Percentiles rank a stretch among this genome's conserved stretches.
These are phyloP conservation scores for Teunomyces gatunensis DNA, from an alignment of 805 yeast species.

Conservation along the genomic window DNA sequence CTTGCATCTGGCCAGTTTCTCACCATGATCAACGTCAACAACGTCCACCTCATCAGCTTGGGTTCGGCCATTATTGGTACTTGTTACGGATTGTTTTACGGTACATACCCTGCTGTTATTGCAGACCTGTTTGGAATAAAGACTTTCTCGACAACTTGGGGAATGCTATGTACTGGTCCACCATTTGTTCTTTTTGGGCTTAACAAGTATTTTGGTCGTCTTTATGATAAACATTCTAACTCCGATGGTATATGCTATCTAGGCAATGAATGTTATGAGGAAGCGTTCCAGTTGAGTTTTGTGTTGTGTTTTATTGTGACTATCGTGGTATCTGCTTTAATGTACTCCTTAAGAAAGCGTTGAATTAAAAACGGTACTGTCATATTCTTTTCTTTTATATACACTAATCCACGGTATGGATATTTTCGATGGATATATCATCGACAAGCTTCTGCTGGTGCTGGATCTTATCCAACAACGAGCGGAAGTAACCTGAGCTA, in stretches of 20 bases:
- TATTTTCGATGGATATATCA: slow-evolving; percentile 43
- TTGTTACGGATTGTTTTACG: slow-evolving; percentile 70
- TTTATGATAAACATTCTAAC: slow-evolving; percentile 46
- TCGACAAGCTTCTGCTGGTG: slow-evolving; percentile 42
- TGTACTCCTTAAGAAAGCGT: slow-evolving; percentile 23
- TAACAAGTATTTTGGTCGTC: slow-evolving; percentile 54
- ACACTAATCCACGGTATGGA: slow-evolving; percentile 37
- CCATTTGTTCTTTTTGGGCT: slow-evolving; percentile 51
- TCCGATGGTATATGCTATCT: slow-evolving; percentile 38
- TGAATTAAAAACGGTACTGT: background rate
- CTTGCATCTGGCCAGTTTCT: slow-evolving; percentile 38
- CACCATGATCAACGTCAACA: slow-evolving; percentile 24
- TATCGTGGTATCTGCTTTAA: slow-evolving; percentile 20
- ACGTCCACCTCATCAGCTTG: slow-evolving; percentile 36
- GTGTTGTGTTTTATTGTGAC: slow-evolving; percentile 26
- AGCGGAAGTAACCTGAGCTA: slow-evolving; percentile 54
- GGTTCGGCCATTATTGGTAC: slow-evolving; percentile 59
- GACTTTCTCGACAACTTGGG: slow-evolving; percentile 75
- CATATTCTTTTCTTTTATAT: background rate
- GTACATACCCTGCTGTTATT: slow-evolving; percentile 70
- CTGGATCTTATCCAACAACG: slow-evolving; percentile 43
- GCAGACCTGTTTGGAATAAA: slow-evolving; percentile 71
- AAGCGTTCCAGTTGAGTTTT: slow-evolving; percentile 34
- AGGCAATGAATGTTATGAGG: slow-evolving; percentile 38
- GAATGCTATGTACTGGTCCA: slow-evolving; percentile 71